Base-by-base conservation (phyloP, 129 eudicot genomes). In the Lactuca saligna region DNA sequence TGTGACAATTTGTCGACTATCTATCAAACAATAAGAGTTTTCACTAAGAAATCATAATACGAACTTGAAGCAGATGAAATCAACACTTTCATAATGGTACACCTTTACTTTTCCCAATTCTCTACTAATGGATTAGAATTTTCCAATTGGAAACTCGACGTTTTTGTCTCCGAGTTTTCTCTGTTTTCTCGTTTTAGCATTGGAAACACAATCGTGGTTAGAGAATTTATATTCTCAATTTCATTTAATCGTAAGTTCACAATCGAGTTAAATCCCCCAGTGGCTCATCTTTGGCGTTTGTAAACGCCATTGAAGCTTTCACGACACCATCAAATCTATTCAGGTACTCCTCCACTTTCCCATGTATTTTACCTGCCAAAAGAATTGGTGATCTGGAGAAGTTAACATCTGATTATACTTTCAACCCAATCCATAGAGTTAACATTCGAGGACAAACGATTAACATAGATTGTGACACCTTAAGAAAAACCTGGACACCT, bases 71-170 rank as follows among this genome's bases (percentile, higher is more conserved):
- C 2, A 25, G 29, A 25, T 25, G 29, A 25, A 11, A 87, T 88
- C 8, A 81, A 85, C 54, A 50, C 83, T 17, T 86, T 81, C 65
- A 72, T 89, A 49, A 73, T 86, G 81, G 77, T 89, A 70, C 87
- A 86, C 16, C 75, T 89, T 75, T 88, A 83, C 64, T 86, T 89
- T 62, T 83, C 46, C 44, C 83, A 86, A 0, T 83, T 83, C 15
- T 7, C 66, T 12, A 60, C 76, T 2, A 41, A 51, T 2, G 69
- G 13, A 32, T 5, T 17, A 29, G 70, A 61, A 31, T 74, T 85
- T 53, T n/a, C 41, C 0, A 34, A 58, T 46, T 81, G 83, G 16
- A 53, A 32, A 6, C 83, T 89, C 78, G 17, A 67, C 14, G 86
- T 89, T 29, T 68, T 72, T 0, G 88, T 78, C 71, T 56, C 79